phyloP scores from a whole-genome alignment of 1,284 basidiomycete species.

The Ustilago sp. region DNA sequence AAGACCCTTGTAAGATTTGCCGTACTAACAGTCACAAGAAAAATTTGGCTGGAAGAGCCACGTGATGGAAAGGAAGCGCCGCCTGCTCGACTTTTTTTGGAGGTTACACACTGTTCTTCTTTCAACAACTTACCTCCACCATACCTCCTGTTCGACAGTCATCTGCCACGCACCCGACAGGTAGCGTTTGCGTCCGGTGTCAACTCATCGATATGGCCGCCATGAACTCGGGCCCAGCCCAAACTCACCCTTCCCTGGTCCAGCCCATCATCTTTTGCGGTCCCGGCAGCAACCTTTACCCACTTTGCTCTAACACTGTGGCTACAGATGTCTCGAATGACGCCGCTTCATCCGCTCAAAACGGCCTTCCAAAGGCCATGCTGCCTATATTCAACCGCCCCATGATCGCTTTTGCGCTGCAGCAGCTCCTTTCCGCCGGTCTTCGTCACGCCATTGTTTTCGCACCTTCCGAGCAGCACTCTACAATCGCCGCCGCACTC shows the following conservation, averaged over 20 bases:
- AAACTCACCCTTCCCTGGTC: slow-evolving; percentile 47
- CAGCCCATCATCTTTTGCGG: slow-evolving; percentile 68
- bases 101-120: background rate
- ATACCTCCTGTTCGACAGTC: background rate
- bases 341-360: slow-evolving; percentile 10
- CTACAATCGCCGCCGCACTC: slow-evolving; percentile 56
- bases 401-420: slow-evolving; percentile 64
- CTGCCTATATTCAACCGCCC: slow-evolving; percentile 67
- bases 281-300: slow-evolving; percentile 64
- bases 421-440: slow-evolving; percentile 63
- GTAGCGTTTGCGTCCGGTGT: background rate
- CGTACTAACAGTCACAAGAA: background rate
- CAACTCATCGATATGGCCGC: slow-evolving; percentile 19
- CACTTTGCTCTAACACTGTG: slow-evolving; percentile 55
- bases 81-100: slow-evolving; percentile 6
- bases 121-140: slow-evolving; percentile 5
- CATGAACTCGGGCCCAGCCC: slow-evolving; percentile 15
- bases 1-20: slow-evolving; percentile 26
- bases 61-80: slow-evolving; percentile 15
- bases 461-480: slow-evolving; percentile 64
- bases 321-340: slow-evolving; percentile 21
- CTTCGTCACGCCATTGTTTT: slow-evolving; percentile 60
- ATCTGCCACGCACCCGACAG: background rate
- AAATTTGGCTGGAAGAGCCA: slow-evolving; percentile 12
- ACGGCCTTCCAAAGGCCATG: slow-evolving; percentile 63